Conservation (phyloP, 495 filamentous ascomycete genomes). For the Corynascus novoguineensis region DNA sequence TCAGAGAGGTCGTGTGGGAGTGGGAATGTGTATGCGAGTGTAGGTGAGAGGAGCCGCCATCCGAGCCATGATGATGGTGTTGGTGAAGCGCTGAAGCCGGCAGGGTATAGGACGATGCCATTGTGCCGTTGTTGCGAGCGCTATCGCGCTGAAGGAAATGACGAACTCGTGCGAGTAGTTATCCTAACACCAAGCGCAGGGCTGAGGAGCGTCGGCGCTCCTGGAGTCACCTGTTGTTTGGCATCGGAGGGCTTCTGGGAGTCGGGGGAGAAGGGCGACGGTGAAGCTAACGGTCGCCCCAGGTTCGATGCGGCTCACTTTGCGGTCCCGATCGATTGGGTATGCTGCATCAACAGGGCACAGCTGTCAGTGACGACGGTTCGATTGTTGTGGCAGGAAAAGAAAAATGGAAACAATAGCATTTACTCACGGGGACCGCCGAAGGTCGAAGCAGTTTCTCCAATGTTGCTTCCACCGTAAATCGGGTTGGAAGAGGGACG, state of each 20-base stretch:
- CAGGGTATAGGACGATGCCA: constrained; percentile 49
- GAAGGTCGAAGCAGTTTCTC: neutral
- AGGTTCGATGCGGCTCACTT: neutral
- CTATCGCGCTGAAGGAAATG: too few relatives aligned
- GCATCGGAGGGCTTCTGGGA: constrained; percentile 13
- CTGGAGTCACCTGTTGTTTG: constrained; percentile 12
- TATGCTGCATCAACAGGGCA: neutral
- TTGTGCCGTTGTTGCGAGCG: too few relatives aligned
- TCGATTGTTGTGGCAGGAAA: neutral
- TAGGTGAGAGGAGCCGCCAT: constrained; percentile 18
- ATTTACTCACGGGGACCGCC: neutral
- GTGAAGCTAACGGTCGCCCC: neutral
- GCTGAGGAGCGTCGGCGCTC: constrained; percentile 23
- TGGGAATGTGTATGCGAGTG: constrained; percentile 16
- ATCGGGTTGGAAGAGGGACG: neutral
- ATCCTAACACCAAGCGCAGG: too few relatives aligned
- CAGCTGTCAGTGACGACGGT: neutral
- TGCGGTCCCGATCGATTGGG: neutral
- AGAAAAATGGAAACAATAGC: neutral
- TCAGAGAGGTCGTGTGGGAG: constrained; percentile 31
- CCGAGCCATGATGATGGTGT: constrained; percentile 36
- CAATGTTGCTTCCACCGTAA: neutral
- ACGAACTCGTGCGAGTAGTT: too few relatives aligned
- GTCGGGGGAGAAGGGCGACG: too few relatives aligned
- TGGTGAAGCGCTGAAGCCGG: constrained; percentile 45